phyloP scores from a whole-genome alignment of 2,329 filamentous ascomycete genomes.

The Aspergillus nomiae region DNA sequence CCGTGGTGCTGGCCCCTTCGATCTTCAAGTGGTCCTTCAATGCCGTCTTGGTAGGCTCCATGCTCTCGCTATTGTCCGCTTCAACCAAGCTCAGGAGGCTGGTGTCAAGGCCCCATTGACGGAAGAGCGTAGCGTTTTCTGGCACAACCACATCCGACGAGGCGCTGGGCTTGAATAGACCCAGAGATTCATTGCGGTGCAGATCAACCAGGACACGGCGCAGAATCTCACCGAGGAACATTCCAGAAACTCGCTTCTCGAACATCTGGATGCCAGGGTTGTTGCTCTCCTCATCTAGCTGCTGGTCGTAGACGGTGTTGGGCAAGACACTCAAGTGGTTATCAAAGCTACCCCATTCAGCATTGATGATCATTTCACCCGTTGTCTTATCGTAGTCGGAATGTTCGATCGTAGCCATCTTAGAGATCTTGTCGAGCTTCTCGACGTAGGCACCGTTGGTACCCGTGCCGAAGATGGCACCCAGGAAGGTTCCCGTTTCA shows the following conservation, averaged over 20 bases:
- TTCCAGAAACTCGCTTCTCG: constrained; percentile 95
- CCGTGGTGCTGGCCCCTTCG: constrained; percentile 74
- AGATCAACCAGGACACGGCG: constrained; percentile 74
- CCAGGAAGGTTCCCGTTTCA: constrained; percentile 83
- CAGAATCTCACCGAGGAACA: constrained; percentile 96
- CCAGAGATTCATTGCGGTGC: constrained; percentile 65
- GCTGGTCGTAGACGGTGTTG: constrained; percentile 77
- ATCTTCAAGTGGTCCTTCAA: constrained; percentile 77
- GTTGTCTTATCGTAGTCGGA: constrained; percentile 71
- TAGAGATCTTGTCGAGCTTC: constrained; percentile 82
- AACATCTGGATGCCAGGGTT: constrained; percentile 99
- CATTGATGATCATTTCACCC: constrained; percentile 96
- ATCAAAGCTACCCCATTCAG: constrained; percentile 98
- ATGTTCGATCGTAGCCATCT: constrained; percentile 62
- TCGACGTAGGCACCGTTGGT: constrained; percentile 98
- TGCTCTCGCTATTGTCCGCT: constrained; percentile 72
- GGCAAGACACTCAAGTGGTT: constrained; percentile 88
- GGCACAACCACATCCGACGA: constrained; percentile 72
- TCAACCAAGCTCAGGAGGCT: constrained; percentile 85
- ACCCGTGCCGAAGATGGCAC: constrained; percentile 95
- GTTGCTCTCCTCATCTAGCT: constrained; percentile 75
- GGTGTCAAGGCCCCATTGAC: constrained; percentile 88
- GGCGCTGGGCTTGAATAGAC: constrained; percentile 76
- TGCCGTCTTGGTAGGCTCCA: constrained; percentile 73
- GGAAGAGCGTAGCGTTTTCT: constrained; percentile 67